Evolutionary conservation across 495 filamentous ascomycete genomes (phyloP), one percentile per base, ranked within the genome.

Genomic region (Aspergillus carlsbadensis): DNA sequence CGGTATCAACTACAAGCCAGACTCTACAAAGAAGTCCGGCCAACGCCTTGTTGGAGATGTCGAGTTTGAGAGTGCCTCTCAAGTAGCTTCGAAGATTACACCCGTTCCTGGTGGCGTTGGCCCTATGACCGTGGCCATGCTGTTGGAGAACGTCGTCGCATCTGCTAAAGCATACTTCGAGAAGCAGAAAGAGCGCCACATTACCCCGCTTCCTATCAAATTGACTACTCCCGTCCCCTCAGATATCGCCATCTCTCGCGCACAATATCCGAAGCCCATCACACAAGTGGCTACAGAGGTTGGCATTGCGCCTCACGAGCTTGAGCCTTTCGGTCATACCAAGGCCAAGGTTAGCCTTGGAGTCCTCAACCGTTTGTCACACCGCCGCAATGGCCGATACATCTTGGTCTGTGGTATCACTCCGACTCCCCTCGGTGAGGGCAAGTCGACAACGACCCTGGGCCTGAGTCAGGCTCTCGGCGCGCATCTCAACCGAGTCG

Each of bases 371-470:
- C 83, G 94, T 45, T 83, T 98, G 10, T 79, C 84, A 18, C 92
- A 98, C 60, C 88, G 94, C 36, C 84, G 84, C 45, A 86, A 98
- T 66, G 94, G 94, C 24, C 83, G 86, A 52, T 98, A 98, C 66
- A 81, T 98, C 61, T 79, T 98, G 29, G 88, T 98, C 29, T 89
- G 90, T 49, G 94, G 94, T 63, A 98, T 98, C 57, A 98, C 94
- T 0, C 94, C 94, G 1, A 98, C 94, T 10, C 94, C 94, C n/a
- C 82, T 98, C 5, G 94, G 94, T 49, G 94, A 98, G 76, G 94
- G 94, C 56, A 98, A 98, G 71, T 98, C 94, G 6, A 98, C 94
- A 2, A 98, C 94, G n/a, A 98, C 94, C 13, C 85, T 98, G 76
- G 94, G 94, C 65, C 78, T 98, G 41, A 88, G 90, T 22, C 94